Evolutionary conservation across 1,139 yeast species (phyloP), one percentile per base, ranked within the genome.

Genomic region (Sugiyamaella xylanicola): DNA sequence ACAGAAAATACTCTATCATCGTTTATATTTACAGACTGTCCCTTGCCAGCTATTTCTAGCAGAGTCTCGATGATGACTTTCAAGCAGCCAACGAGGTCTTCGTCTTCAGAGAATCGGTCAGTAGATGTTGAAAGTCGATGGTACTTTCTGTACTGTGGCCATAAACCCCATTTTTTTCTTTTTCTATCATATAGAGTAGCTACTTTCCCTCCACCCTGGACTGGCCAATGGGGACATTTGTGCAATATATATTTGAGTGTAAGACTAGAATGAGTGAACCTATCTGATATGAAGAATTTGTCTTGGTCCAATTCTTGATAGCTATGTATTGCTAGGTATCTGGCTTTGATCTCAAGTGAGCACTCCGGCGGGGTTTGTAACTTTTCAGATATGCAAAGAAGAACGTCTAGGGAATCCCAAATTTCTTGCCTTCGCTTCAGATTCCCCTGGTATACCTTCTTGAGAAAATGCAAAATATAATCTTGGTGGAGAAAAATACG

Each of bases 171-270:
- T 39, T 25, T 48, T 17, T 32, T 48, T 19, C 40, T n/a, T n/a
- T 40, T 48, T 36, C 22, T 48, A 22, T 48, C 47, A 29, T 48
- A 48, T 15, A 48, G 47, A 11, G 39, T 48, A 4, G 22, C 15
- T 17, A 48, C 13, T 16, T 41, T 40, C 9, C 20, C 46, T 9
- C 37, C 47, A 13, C 20, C 13, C 17, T 40, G 47, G 13, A 39
- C 27, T 19, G 52, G 52, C 52, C 52, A 48, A 9, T 48, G 52
- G 8, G 52, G 46, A n/a, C 52, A 48, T 41, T 42, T 48, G 21
- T 48, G 45, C 16, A 41, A 20, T 9, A 41, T 48, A 27, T 40
- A 48, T 20, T 41, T 48, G 27, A 48, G 21, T 13, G 45, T 40
- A 1, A 32, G 13, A 16, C 37, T 39, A 16, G 45, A 19, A n/a